Conservation (phyloP, 169 alveolate species). For the Plasmodium malariae region DNA sequence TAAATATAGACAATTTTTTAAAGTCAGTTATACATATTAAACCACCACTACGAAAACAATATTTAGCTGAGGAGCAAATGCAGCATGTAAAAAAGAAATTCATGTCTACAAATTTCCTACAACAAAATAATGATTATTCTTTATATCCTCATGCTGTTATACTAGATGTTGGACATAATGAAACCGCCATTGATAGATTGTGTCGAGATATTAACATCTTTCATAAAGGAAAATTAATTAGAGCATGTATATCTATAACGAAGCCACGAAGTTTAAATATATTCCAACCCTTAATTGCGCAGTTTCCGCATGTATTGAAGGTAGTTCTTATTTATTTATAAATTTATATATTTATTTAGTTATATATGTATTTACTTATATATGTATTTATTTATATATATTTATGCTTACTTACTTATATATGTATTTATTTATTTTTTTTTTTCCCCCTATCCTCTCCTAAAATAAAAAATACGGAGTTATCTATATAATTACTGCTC, state of each 20-base stretch:
- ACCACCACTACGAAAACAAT: conserved; percentile 78
- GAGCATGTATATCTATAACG: conserved; percentile 60
- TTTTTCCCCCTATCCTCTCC: background rate
- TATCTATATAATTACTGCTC: too few relatives aligned
- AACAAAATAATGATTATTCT: background rate
- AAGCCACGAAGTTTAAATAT: conserved; percentile 35
- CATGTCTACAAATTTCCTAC: background rate
- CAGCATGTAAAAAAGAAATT: conserved; percentile 20
- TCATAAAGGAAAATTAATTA: conserved; percentile 34
- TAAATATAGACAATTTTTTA: conserved; percentile 33
- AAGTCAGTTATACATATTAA: conserved; percentile 73
- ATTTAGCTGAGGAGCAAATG: conserved; percentile 79
- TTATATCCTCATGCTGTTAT: conserved; percentile 79
- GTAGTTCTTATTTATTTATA: background rate
- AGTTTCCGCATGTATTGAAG: conserved; percentile 31
- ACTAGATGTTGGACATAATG: conserved; percentile 92
- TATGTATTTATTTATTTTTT: background rate
- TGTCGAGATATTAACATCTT: conserved; percentile 76
- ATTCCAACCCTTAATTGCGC: conserved; percentile 58
- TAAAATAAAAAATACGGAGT: too few relatives aligned
- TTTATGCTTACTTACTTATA: background rate
- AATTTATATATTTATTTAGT: background rate
- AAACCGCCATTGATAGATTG: conserved; percentile 88
- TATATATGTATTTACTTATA: background rate
- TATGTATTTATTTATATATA: background rate